Percentiles rank a stretch among this genome's conserved stretches.
These are phyloP conservation scores for Cicer bijugum DNA, from an alignment of 306 rosid species.

Conservation along the genomic window DNA sequence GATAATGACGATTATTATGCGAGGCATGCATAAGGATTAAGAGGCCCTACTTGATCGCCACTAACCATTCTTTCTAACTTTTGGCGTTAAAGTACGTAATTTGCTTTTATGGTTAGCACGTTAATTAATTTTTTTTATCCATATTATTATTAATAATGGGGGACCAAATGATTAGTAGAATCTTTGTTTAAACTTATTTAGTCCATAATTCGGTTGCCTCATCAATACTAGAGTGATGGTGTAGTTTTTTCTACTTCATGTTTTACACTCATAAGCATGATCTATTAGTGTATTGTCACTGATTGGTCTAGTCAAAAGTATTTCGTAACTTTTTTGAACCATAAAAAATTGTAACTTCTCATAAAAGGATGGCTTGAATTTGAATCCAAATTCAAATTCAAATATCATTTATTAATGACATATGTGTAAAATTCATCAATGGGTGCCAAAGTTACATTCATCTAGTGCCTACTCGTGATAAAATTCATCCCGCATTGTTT, in stretches of 20 bases:
- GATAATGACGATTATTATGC: constrained; percentile 34
- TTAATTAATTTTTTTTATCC: neutral
- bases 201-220: neutral
- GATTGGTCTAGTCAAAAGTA: neutral
- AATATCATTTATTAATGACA: no score
- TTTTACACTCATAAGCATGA: neutral
- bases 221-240: neutral
- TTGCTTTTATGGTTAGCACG: neutral
- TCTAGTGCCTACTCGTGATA: neutral
- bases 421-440: no score
- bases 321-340: neutral
- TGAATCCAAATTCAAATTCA: no score
- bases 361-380: no score
- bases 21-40: constrained; percentile 6
- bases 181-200: neutral
- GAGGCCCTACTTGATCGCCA: constrained; percentile 39
- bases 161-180: constrained; percentile 24
- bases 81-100: constrained; percentile 27
- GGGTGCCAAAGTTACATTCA: no score
- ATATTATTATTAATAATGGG: neutral
- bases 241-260: neutral
- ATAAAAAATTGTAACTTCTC: no score
- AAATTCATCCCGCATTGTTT: neutral
- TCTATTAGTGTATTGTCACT: neutral
- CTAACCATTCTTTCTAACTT: constrained; percentile 4